Percentiles rank a stretch among this genome's conserved stretches.
Conservation (phyloP, 2,329 filamentous ascomycete species). For the Tricladium varicosporioides region DNA sequence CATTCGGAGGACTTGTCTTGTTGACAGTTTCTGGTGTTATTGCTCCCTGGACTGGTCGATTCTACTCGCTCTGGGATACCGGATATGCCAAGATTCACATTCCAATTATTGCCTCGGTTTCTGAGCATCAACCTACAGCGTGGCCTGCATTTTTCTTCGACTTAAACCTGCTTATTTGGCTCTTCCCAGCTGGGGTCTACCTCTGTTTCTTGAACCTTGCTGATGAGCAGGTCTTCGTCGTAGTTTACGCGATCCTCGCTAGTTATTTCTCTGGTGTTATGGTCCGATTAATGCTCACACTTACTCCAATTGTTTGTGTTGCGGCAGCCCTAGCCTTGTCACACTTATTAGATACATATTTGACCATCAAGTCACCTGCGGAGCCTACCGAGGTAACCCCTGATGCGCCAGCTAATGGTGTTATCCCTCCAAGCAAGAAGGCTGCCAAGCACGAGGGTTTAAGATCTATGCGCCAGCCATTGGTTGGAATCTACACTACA, state of each 20-base stretch:
- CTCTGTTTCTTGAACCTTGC: constrained; percentile 92
- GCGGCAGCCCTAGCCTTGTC: constrained; percentile 87
- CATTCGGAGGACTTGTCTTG: constrained; percentile 74
- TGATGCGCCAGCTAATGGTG: constrained; percentile 36
- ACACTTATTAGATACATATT: constrained; percentile 82
- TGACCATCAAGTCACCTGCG: constrained; percentile 63
- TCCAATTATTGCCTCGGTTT: constrained; percentile 99
- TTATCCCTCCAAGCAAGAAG: constrained; percentile 53
- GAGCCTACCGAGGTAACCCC: constrained; percentile 45
- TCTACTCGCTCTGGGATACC: constrained; percentile 99
- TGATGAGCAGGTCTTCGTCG: constrained; percentile 96
- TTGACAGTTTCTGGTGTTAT: constrained; percentile 88
- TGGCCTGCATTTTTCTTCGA: constrained; percentile 99
- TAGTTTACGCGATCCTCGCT: constrained; percentile 94
- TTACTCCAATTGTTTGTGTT: constrained; percentile 95
- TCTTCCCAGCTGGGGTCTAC: constrained; percentile 97
- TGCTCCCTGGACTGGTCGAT: constrained; percentile 95
- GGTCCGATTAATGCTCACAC: constrained; percentile 96
- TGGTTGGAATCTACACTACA: constrained; percentile 79
- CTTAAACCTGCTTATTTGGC: constrained; percentile 96
- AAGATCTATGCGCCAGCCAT: constrained; percentile 67
- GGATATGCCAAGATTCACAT: constrained; percentile 99
- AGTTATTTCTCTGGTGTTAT: constrained; percentile 99
- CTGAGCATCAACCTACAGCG: constrained; percentile 96
- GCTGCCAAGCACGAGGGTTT: constrained; percentile 54